Base-by-base conservation (phyloP, 352 stramenopile genomes). In the Globisporangium rhizosaccharum region DNA sequence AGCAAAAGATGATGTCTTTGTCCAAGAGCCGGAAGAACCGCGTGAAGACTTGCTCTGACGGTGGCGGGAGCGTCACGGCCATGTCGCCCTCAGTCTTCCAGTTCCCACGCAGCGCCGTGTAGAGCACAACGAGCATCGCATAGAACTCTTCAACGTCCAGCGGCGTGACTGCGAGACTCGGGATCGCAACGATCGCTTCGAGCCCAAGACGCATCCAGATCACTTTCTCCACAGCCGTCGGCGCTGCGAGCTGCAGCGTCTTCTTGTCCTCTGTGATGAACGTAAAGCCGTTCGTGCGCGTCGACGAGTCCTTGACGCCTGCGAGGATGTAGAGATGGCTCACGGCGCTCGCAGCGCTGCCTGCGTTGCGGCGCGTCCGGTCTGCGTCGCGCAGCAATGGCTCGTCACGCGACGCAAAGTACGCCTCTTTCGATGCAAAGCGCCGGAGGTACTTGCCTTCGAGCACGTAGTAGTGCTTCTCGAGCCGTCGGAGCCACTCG, bases 121-220 rank as follows among this genome's bases (percentile, higher is more conserved):
- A 95, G 17, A 95, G 56, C 17, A 95, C 85, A 9, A 95, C 85
- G 20, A 95, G 70, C 85, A 95, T 93, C 0, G 85, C 85, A 61
- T 95, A 95, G 59, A 95, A 95, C 55, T 95, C 85, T 53, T 95
- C 85, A 67, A 95, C 91, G 39, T 95, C 85, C 23, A 95, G 66
- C 18, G 85, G 85, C 12, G 81, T 82, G 14, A 95, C 80, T 0
- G 85, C 82, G 11, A 95, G 61, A 10, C 84, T 88, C 2, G 85
- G 85, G 42, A 92, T 74, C 30, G 85, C 85, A n/a, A 92, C 85
- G 48, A 95, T 93, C 7, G 85, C 83, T 60, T 95, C 85, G 0
- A 92, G 67, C 17, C 79, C 81, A 6, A 95, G 69, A 2, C 85
- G 83, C 84, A 93, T 95, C 85, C 85, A 95, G 30, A 95, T 92